Conservation (phyloP, 306 rosid species). For the Cyclanthera cordifolia region DNA sequence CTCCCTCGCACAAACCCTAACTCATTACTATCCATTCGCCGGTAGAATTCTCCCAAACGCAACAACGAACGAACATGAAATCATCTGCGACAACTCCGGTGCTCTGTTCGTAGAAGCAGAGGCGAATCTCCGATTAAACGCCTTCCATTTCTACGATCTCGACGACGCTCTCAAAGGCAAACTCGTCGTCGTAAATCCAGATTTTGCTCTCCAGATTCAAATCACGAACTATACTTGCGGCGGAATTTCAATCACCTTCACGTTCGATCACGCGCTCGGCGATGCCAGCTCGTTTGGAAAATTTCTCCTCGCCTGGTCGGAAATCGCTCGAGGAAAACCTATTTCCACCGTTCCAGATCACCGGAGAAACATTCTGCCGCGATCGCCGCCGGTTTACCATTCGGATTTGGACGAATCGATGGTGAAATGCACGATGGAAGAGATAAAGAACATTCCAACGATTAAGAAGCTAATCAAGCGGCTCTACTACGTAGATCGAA, state of each 20-base stretch:
- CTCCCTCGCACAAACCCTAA: conserved; percentile 42
- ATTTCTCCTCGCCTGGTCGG: conserved; percentile 57
- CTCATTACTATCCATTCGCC: conserved; percentile 49
- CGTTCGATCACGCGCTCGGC: conserved; percentile 83
- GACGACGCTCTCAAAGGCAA: conserved; percentile 36
- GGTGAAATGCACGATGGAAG: conserved; percentile 58
- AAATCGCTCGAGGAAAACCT: conserved; percentile 42
- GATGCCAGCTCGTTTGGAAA: conserved; percentile 74
- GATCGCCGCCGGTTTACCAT: conserved; percentile 48
- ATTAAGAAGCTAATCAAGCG: conserved; percentile 34
- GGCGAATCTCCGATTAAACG: conserved; percentile 30
- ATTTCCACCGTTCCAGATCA: conserved; percentile 45
- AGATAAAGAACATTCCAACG: conserved; percentile 50
- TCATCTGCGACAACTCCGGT: conserved; percentile 61
- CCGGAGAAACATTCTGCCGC: conserved; percentile 39
- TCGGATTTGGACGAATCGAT: conserved; percentile 54
- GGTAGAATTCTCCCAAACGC: conserved; percentile 51
- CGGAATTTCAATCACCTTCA: conserved; percentile 56
- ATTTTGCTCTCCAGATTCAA: conserved; percentile 52
- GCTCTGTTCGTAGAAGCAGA: conserved; percentile 51
- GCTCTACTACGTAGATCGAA: conserved; percentile 44
- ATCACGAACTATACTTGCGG: conserved; percentile 56
- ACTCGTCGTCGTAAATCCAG: conserved; percentile 37
- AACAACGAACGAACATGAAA: conserved; percentile 53
- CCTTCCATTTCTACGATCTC: conserved; percentile 47